Base-by-base conservation (phyloP, 73 alveolate species). In the Blepharisma stoltei region DNA sequence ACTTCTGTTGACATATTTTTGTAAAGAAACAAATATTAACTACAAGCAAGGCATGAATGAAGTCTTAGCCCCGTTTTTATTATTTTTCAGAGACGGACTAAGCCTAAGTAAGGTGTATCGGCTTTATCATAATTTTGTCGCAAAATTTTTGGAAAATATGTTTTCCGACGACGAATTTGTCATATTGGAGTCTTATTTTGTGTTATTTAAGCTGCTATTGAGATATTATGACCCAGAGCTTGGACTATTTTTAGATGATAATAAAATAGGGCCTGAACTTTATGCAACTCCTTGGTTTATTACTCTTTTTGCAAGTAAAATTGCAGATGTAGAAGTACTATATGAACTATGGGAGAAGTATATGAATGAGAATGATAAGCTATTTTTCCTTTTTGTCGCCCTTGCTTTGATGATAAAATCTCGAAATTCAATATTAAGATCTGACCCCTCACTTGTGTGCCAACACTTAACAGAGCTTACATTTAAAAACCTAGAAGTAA, bases 261-360 rank as follows among this genome's bases (percentile, higher is more conserved):
- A 76, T 66, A 45, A 66, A 38, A 85, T 86, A 6, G 75, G 91
- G 38, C 95, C 97, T 7, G 95, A 89, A 69, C 71, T 91, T 60
- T 91, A 91, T 86, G 96, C 97, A 0, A 86, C 94, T n/a, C 86
- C 96, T n/a, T 91, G 97, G 97, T 80, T 91, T 70, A 78, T 91
- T 25, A 91, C 97, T 4, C 84, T 85, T 70, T 91, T 89, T 73
- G 70, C 97, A 65, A 82, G 90, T 78, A 87, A 87, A 87, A 86
- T 77, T 71, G 67, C 78, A 53, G 85, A 78, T 7, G 43, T 82
- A 14, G 87, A 82, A 6, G 52, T 82, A 6, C 38, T 86, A 47
- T 25, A 66, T 53, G 79, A 86, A 32, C 70, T 86, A 46, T 86
- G 89, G 93, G 93, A 86, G 25, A 21, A 25, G 27, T 66, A 75